A percentile compares a stretch with the other conserved stretches of the same genome.
Conservation (phyloP, 2,329 filamentous ascomycete species). For the Botrytis deweyae region DNA sequence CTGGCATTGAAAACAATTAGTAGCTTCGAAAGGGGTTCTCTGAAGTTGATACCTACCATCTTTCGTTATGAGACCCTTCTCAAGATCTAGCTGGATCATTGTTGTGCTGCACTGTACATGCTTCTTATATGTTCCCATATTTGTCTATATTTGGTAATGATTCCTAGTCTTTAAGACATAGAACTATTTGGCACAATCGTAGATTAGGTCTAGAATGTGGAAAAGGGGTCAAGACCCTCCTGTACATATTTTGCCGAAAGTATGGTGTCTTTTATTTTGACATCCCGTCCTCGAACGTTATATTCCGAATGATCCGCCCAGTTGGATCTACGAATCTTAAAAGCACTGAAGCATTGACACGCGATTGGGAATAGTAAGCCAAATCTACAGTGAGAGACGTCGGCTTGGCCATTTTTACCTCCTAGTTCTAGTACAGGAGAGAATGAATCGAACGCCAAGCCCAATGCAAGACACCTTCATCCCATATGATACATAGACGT, state of each 20-base stretch:
- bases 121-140: neutral
- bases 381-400: neutral
- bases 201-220: neutral
- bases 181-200: neutral
- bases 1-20: neutral
- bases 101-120: neutral
- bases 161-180: neutral
- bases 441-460: constrained; percentile 26
- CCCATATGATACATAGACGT: constrained; percentile 33
- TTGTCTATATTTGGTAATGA: neutral
- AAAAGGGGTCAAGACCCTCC: neutral
- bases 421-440: constrained; percentile 11
- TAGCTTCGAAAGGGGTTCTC: neutral
- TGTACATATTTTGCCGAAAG: neutral
- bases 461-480: constrained; percentile 29
- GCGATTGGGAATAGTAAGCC: neutral
- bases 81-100: neutral
- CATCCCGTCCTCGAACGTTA: neutral
- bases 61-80: neutral
- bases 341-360: neutral
- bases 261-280: neutral
- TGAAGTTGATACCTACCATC: neutral
- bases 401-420: constrained; percentile 3
- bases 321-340: neutral
- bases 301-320: neutral